Evolutionary conservation across 2,329 filamentous ascomycete genomes (phyloP), one percentile per base, ranked within the genome.

Genomic region (Fusarium burgessii): DNA sequence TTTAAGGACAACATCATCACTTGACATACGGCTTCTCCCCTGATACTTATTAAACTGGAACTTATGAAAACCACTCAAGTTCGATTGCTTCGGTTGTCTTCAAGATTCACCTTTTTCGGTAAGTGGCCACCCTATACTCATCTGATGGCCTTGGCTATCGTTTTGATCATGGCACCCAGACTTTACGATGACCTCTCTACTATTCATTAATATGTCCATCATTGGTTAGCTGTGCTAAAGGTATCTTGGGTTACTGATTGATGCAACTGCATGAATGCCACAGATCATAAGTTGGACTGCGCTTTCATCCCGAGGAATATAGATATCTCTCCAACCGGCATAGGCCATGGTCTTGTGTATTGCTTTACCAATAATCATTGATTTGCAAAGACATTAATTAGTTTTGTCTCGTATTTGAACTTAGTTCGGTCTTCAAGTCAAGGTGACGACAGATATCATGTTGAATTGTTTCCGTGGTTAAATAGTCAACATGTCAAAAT

Each of bases 1-100:
- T 38, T 15, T 23, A 8, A 14, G 10, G 4, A n/a, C 2, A 1
- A 2, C n/a, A 1, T n/a, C 29, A 29, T 13, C 2, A 25, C 20
- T 25, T 8, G 7, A 3, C 15, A n/a, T 5, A 4, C 9, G 14
- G 10, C 0, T 2, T 11, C 14, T 8, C 17, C 14, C 6, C 6
- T 7, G 13, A 51, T 25, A 38, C 10, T 7, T 25, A n/a, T 25
- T 7, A n/a, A 6, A 15, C 29, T 51, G 14, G 47, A 13, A 25
- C 4, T 23, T 35, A 12, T 8, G 20, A 33, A 14, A 14, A 23
- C 23, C 4, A 4, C n/a, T 7, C 12, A 36, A 50, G 17, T 8
- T 50, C 20, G 4, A 38, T 25, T 17, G 25, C 20, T 20, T 51
- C 13, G 8, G 3, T 38, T 15, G 32, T 25, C 32, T 51, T 51